Base-by-base conservation (phyloP, 768 basidiomycete species). In the Sporobolomyces roseus region DNA sequence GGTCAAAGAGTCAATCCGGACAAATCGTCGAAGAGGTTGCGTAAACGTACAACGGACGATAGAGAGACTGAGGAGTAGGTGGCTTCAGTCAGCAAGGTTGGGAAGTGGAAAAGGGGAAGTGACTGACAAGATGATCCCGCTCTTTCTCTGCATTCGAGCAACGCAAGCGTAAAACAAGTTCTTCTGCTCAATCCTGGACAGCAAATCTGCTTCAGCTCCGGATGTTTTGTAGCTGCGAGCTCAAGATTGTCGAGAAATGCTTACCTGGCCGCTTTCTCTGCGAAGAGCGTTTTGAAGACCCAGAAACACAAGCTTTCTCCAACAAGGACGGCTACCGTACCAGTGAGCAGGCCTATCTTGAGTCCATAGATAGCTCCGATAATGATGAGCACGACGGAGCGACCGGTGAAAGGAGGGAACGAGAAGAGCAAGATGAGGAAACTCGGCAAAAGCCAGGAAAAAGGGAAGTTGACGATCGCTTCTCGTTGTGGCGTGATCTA, bases 201-300 rank as follows among this genome's bases (percentile, higher is more conserved):
- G 21, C 30, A 30, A 32, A 54, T 10, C 38, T 41, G 38, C 9
- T 41, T 41, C n/a, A 41, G 54, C 12, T 38, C 36, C n/a, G n/a
- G n/a, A n/a, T n/a, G n/a, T n/a, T n/a, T n/a, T n/a, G n/a, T n/a
- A n/a, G n/a, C n/a, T n/a, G n/a, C n/a, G n/a, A n/a, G n/a, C n/a
- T n/a, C n/a, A n/a, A n/a, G 36, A 55, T 16, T 6, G 35, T 30
- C 21, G 33, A 27, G 36, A 4, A 6, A 21, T 21, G 30, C 56
- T 29, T 25, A 58, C 56, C 25, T 43, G 5, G 25, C 27, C 3
- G 56, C 56, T 32, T 21, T 27, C 29, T 27, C 27, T 8, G 56
- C 56, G 21, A 58, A 58, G 27, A 58, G 25, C 2, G 56, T n/a
- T 27, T 32, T 58, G 56, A 58, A 58, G 14, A 58, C 56, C 27